Percentiles rank a stretch among this genome's conserved stretches.
These are phyloP conservation scores for Epicoccum nigrum DNA, from an alignment of 2,329 filamentous ascomycete genomes.

Conservation along the genomic window DNA sequence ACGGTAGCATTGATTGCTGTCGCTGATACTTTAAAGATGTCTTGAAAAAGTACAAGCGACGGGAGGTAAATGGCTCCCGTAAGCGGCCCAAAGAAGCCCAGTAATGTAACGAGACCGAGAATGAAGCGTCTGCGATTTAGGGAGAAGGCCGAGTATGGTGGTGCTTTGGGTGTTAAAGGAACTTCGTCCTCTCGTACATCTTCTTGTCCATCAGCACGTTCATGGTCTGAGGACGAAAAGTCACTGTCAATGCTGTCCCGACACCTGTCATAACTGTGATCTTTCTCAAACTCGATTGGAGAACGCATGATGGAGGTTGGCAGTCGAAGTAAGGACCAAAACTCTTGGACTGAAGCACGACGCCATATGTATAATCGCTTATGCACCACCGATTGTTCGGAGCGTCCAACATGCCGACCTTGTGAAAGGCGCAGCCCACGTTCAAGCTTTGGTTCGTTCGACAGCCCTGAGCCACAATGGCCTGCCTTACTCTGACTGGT, in stretches of 20 bases:
- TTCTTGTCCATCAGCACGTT: slow-evolving; percentile 11
- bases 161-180: slow-evolving; percentile 10
- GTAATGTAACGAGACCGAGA: slow-evolving; percentile 49
- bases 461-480: slow-evolving; percentile 18
- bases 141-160: slow-evolving; percentile 50
- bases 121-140: slow-evolving; percentile 47
- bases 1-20: slow-evolving; percentile 53
- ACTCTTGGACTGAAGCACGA: slow-evolving; percentile 22
- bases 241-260: slow-evolving; percentile 33
- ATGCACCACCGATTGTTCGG: slow-evolving; percentile 24
- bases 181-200: slow-evolving; percentile 10
- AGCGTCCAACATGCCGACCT: slow-evolving; percentile 22
- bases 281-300: slow-evolving; percentile 34
- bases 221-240: slow-evolving; percentile 22
- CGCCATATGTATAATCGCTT: slow-evolving; percentile 19
- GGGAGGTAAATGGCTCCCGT: slow-evolving; percentile 56
- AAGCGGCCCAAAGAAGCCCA: slow-evolving; percentile 53
- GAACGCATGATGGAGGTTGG: slow-evolving; percentile 26
- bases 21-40: slow-evolving; percentile 46
- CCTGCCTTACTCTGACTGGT: slow-evolving; percentile 11
- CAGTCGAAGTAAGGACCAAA: slow-evolving; percentile 5
- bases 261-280: slow-evolving; percentile 26
- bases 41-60: slow-evolving; percentile 46
- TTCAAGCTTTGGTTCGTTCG: slow-evolving; percentile 10
- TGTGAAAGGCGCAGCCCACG: slow-evolving; percentile 11